Percentiles rank a stretch among this genome's conserved stretches.
Conservation (phyloP, 805 yeast species). For the Saccharomycopsis schoenii region DNA sequence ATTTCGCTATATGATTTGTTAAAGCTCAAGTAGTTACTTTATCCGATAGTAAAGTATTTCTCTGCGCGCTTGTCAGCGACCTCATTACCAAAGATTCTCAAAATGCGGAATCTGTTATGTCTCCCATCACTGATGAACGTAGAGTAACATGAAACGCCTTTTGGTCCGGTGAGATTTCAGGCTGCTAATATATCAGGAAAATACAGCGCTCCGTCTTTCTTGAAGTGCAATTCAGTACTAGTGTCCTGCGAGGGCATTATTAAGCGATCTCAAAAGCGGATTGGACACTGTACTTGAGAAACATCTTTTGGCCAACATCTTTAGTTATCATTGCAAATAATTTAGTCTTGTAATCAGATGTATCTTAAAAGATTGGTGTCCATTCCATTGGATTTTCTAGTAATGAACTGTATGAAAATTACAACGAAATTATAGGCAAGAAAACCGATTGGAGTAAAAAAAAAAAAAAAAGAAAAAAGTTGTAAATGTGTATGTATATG, state of each 20-base stretch:
- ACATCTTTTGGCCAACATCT: background rate
- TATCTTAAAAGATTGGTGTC: too few species aligned
- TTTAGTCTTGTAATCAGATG: too few species aligned
- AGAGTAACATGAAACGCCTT: constrained; percentile 13
- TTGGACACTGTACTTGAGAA: background rate
- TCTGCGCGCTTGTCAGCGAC: constrained; percentile 62
- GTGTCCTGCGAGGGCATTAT: constrained; percentile 13
- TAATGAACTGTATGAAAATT: too few species aligned
- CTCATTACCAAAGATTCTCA: constrained; percentile 58
- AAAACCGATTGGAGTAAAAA: too few species aligned
- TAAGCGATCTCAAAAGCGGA: constrained; percentile 7
- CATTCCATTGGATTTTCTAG: too few species aligned
- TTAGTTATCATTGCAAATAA: background rate
- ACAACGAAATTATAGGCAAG: too few species aligned
- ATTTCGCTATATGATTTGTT: constrained; percentile 33
- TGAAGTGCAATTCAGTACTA: constrained; percentile 49
- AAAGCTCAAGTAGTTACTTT: constrained; percentile 30
- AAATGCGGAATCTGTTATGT: constrained; percentile 45
- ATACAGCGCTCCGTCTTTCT: constrained; percentile 57
- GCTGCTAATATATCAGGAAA: constrained; percentile 60
- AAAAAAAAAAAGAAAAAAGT: too few species aligned
- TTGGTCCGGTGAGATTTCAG: constrained; percentile 27
- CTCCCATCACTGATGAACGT: constrained; percentile 20
- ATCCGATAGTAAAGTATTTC: constrained; percentile 38
- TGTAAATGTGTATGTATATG: too few species aligned